Percentiles rank a stretch among this genome's conserved stretches.
These are phyloP conservation scores for Cylindricascospora bacillispora DNA, from an alignment of 1,139 yeast species.

Conservation along the genomic window DNA sequence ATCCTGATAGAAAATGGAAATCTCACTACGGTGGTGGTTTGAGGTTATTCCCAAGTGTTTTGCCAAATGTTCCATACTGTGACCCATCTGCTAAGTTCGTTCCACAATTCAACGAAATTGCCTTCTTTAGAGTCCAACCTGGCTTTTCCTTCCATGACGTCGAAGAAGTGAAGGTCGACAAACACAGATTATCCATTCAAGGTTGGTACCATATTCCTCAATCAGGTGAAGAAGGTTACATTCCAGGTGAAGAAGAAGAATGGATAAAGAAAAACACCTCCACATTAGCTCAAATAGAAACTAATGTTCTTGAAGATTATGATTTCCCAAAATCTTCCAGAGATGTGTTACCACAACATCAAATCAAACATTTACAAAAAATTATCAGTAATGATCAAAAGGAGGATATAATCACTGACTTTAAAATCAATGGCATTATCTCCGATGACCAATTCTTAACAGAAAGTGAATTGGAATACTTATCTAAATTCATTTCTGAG, in stretches of 20 bases:
- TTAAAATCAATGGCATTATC: conserved; percentile 6
- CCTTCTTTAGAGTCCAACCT: conserved; percentile 91
- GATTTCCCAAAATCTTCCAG: conserved; percentile 58
- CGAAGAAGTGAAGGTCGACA: conserved; percentile 87
- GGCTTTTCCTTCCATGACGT: conserved; percentile 96
- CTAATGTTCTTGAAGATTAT: conserved; percentile 62
- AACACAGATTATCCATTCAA: conserved; percentile 80
- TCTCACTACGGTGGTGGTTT: conserved; percentile 86
- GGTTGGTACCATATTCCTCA: conserved; percentile 99
- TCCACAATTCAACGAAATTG: conserved; percentile 93
- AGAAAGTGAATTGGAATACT: conserved; percentile 33
- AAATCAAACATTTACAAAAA: conserved; percentile 19
- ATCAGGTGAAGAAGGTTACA: conserved; percentile 73
- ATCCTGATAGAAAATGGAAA: conserved; percentile 82
- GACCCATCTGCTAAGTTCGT: conserved; percentile 60
- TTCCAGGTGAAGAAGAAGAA: conserved; percentile 66
- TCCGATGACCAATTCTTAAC: conserved; percentile 19
- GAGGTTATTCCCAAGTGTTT: conserved; percentile 72
- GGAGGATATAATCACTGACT: conserved; percentile 5
- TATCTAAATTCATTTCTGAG: conserved; percentile 44
- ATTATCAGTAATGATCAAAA: conserved; percentile 8
- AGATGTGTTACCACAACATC: conserved; percentile 21
- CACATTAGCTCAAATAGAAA: conserved; percentile 69
- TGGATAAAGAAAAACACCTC: conserved; percentile 53
- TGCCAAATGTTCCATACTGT: conserved; percentile 80